Evolutionary conservation across 768 basidiomycete genomes (phyloP).

Genomic region (Steccherinum ochraceum): DNA sequence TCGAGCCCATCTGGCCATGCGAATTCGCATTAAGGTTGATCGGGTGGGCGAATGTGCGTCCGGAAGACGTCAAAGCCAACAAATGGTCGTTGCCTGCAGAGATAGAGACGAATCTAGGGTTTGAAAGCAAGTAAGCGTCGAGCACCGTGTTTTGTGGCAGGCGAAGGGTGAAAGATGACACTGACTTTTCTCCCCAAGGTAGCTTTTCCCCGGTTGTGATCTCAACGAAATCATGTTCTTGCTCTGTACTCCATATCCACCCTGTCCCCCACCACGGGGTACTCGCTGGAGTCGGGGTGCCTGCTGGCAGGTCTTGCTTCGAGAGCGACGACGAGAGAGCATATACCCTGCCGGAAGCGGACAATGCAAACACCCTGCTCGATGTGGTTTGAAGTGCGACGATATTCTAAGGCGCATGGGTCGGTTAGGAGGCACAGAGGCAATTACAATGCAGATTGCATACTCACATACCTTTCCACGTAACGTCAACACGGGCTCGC

Average conservation of each 20-base stretch:
- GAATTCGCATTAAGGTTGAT: conserved; percentile 69
- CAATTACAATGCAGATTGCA: not conserved
- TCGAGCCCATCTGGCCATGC: conserved; percentile 79
- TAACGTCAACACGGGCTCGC: conserved; percentile 46
- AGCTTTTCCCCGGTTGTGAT: conserved; percentile 52
- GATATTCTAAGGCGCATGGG: conserved; percentile 70
- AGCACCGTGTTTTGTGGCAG: not conserved
- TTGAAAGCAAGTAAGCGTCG: not conserved
- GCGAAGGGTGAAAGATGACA: not conserved
- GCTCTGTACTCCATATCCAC: conserved; percentile 51
- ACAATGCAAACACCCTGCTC: conserved; percentile 69
- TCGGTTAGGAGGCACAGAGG: not conserved
- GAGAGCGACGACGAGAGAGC: conserved; percentile 48
- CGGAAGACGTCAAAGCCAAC: conserved; percentile 64
- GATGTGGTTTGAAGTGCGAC: conserved; percentile 53
- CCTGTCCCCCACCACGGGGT: conserved; percentile 56
- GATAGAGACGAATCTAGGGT: conserved; percentile 61
- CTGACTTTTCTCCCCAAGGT: conserved; percentile 61
- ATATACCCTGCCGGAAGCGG: conserved; percentile 70
- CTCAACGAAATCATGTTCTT: conserved; percentile 51
- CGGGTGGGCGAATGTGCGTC: conserved; percentile 76
- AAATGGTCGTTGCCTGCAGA: conserved; percentile 68
- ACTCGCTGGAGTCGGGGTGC: conserved; percentile 35
- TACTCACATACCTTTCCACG: conserved; percentile 50
- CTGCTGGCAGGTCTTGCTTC: conserved; percentile 37